Base-by-base conservation (phyloP, 2,329 filamentous ascomycete genomes). In the Clarireedia homoeocarpa region DNA sequence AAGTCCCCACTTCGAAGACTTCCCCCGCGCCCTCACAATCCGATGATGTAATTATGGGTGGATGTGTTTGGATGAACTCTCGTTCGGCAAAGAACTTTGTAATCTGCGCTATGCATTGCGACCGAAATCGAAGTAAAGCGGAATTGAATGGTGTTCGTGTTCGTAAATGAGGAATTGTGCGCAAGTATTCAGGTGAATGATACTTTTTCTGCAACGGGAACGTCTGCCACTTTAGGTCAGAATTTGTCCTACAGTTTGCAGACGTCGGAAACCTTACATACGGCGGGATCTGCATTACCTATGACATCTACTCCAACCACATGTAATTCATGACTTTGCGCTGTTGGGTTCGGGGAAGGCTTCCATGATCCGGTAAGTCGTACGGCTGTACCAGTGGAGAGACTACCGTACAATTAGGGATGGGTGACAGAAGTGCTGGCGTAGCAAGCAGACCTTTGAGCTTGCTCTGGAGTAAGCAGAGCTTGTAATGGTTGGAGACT, bases 201-300 rank as follows among this genome's bases (percentile, higher is more conserved):
- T 94, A 96, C 73, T 97, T 97, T 73, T 96, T 96, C 73, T 99
- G 94, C 24, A 99, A 83, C 3, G 94, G 94, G 69, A 89, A 95
- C 60, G 85, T 88, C 88, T 97, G 67, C 27, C 53, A 55, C 6
- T 34, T 42, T 20, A 36, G 46, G 57, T 67, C 53, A 68, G 62
- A 27, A 46, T 39, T 54, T 40, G 34, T 27, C 30, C 56, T 58
- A 47, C 36, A 44, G 56, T 52, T 55, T 34, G 45, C 10, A 7
- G 20, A 26, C 27, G 27, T 39, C 34, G 17, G 38, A 53, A 49
- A 34, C 58, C 64, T 56, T 67, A 73, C 83, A 71, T 77, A 94
- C 90, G 72, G 86, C 82, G 63, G 90, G 79, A 74, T 96, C 85
- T 51, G 91, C 88, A 42, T 82, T 75, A 47, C 92, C 94, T 45